Evolutionary conservation across 2,329 filamentous ascomycete species (phyloP).

Genomic region (Colletotrichum musicola): DNA sequence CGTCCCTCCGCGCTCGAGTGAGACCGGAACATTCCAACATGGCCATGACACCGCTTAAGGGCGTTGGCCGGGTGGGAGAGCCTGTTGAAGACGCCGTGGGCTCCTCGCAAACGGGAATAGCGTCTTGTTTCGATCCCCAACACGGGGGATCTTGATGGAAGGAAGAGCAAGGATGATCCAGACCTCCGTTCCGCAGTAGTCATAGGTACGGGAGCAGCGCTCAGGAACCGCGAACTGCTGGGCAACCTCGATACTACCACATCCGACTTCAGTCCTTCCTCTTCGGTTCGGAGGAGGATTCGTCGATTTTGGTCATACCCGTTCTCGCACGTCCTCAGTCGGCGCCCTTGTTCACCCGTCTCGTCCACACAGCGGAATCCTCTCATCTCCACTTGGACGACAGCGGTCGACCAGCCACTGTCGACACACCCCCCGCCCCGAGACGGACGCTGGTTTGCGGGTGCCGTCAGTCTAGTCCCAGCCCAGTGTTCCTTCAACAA

Average conservation of each 20-base stretch:
- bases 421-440: constrained; percentile 28
- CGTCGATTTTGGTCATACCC: constrained; percentile 20
- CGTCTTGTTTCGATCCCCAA: constrained; percentile 28
- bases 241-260: constrained; percentile 18
- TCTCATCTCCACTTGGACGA: constrained; percentile 34
- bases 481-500: constrained; percentile 13
- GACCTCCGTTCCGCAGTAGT: constrained; percentile 21
- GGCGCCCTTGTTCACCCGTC: background rate
- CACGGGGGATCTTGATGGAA: constrained; percentile 21
- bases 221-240: constrained; percentile 12
- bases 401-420: constrained; percentile 28
- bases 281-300: background rate
- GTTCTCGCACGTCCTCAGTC: constrained; percentile 28
- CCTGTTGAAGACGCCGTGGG: constrained; percentile 6
- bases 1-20: background rate
- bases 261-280: constrained; percentile 15
- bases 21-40: constrained; percentile 15
- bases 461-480: constrained; percentile 23
- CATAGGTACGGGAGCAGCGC: constrained; percentile 26
- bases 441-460: constrained; percentile 27
- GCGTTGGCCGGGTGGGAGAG: background rate
- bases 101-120: constrained; percentile 34
- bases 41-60: background rate
- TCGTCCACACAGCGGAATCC: constrained; percentile 13
- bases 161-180: constrained; percentile 16